Base-by-base conservation (phyloP, 768 basidiomycete species). In the Sporobolomyces pararoseus region DNA sequence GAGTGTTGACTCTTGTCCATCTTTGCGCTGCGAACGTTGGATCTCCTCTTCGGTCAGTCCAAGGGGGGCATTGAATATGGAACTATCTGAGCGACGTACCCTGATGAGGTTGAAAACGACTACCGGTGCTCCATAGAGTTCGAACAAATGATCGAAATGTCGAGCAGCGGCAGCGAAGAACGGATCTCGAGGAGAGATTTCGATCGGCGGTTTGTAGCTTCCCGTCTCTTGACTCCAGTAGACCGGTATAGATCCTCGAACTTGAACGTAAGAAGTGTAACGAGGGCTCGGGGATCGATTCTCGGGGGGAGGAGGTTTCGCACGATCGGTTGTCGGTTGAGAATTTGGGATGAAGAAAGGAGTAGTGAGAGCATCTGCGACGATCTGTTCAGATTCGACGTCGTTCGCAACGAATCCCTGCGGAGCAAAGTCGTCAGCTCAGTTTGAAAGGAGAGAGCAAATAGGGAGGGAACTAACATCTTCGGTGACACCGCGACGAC, bases 371-470 rank as follows among this genome's bases (percentile, higher is more conserved):
- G 90, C 89, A 77, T 95, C 93, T 12, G 88, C 89, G 0, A 95
- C 91, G 59, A 99, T 95, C 77, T 99, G 96, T 78, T 99, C 96
- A 0, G 93, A 96, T 80, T 99, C 96, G 2, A 99, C 96, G 79
- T 98, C 96, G 77, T 99, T 99, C 4, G 95, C 95, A 14, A 98
- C 95, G 77, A 94, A 91, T 4, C 96, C 96, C 92, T 96, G 70
- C 16, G 23, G 25, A 42, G 29, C 31, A n/a, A 16, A n/a, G 12
- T 37, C 29, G 5, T 16, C 25, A 7, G 10, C 12, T 74, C 44
- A 75, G 39, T 17, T 42, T 17, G 39, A 17, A 42, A 42, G 39
- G 73, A 54, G 37, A 6, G 35, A 0, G 16, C 25, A 1, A 2
- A 31, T 21, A 25, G 3, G n/a, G 51, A 19, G 19, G 2, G 19